A percentile compares a stretch with the other conserved stretches of the same genome.
Conservation (phyloP, 179 eudicot genomes). For the Heliamphora pulchella region DNA sequence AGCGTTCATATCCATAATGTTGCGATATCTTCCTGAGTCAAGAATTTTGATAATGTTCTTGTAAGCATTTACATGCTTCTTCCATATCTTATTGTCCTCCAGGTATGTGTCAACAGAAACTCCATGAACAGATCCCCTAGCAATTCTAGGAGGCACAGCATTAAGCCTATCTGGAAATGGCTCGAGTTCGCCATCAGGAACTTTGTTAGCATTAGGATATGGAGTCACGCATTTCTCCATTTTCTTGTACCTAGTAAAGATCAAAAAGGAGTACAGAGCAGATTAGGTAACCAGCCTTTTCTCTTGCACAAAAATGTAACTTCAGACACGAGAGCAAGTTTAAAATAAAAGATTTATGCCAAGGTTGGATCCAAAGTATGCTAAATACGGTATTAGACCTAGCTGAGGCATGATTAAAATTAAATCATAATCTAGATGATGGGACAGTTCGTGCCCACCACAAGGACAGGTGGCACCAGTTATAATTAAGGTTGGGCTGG, state of each 20-base stretch:
- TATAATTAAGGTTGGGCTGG: neutral
- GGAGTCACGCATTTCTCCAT: slow-evolving; percentile 81
- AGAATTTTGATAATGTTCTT: slow-evolving; percentile 53
- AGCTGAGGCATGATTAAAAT: neutral
- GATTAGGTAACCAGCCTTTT: neutral
- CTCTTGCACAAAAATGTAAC: neutral
- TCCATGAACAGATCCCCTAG: slow-evolving; percentile 56
- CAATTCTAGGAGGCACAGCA: slow-evolving; percentile 58
- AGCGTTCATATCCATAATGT: slow-evolving; percentile 91
- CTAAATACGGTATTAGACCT: neutral
- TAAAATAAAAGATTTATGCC: neutral
- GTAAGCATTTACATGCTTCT: slow-evolving; percentile 58
- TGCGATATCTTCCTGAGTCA: slow-evolving; percentile 76
- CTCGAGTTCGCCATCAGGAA: slow-evolving; percentile 37
- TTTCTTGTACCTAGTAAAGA: slow-evolving; percentile 59
- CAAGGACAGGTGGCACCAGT: neutral
- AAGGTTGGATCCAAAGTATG: neutral
- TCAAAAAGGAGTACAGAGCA: slow-evolving; percentile 1
- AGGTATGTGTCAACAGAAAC: slow-evolving; percentile 43
- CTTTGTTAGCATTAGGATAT: slow-evolving; percentile 28
- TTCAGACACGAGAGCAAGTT: neutral
- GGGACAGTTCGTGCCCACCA: neutral
- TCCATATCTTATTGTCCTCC: slow-evolving; percentile 66
- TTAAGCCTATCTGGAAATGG: slow-evolving; percentile 76
- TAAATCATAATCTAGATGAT: neutral